These are phyloP conservation scores for Artemisia annua DNA, from an alignment of 129 eudicot species.

Conservation along the genomic window DNA sequence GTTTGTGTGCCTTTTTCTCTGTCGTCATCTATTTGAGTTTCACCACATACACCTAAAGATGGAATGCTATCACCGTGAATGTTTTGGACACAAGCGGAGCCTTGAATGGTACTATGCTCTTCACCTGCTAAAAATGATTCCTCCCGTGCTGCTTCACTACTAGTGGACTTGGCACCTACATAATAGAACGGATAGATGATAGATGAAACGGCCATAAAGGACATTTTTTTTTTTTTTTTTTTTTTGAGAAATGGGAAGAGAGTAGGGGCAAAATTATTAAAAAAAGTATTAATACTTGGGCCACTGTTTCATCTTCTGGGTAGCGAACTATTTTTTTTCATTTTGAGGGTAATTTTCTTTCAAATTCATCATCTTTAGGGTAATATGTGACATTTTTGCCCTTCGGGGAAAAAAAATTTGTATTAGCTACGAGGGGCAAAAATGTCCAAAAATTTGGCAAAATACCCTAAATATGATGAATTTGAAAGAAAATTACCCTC, in stretches of 20 bases:
- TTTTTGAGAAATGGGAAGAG: background rate
- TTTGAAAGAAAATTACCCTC: no score
- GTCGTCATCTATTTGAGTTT: constrained; percentile 56
- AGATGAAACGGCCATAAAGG: background rate
- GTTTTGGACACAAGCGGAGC: constrained; percentile 44
- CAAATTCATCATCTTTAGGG: no score
- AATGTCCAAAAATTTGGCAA: no score
- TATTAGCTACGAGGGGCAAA: no score
- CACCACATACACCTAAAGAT: constrained; percentile 59
- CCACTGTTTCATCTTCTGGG: no score
- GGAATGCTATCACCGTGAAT: constrained; percentile 46
- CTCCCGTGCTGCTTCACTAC: constrained; percentile 52
- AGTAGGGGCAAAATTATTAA: no score
- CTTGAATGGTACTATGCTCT: constrained; percentile 35
- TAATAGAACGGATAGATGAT: background rate
- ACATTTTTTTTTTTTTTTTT: background rate
- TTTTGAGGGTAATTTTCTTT: no score
- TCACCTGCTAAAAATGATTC: constrained; percentile 47
- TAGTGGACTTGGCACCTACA: constrained; percentile 42
- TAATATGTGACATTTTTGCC: no score
- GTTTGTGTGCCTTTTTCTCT: constrained; percentile 50
- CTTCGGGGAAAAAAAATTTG: no score
- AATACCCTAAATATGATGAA: no score
- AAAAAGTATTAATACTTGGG: no score
- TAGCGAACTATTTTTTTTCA: no score